A percentile compares a stretch with the other conserved stretches of the same genome.
Evolutionary conservation across 2,329 filamentous ascomycete genomes (phyloP).

Genomic region (Aspergillus jensenii): DNA sequence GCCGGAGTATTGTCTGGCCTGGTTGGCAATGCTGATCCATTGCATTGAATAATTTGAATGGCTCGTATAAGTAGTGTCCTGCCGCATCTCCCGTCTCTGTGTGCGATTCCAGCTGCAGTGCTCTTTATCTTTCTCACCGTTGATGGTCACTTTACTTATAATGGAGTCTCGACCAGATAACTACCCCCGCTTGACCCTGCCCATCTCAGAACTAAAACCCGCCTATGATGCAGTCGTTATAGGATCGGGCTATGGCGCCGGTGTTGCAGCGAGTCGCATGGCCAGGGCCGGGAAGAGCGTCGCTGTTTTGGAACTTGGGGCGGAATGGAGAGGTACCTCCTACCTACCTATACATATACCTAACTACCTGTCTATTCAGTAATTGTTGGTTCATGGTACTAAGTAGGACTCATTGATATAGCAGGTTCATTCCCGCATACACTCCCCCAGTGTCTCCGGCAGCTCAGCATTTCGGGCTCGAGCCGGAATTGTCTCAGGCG

Average conservation of each 20-base stretch:
- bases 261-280: constrained; percentile 65
- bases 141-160: no score
- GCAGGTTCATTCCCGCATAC: constrained; percentile 13
- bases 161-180: constrained; percentile 15
- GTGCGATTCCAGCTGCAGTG: no score
- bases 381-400: no score
- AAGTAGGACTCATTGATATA: neutral
- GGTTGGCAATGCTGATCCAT: no score
- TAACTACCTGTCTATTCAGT: no score
- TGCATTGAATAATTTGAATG: no score
- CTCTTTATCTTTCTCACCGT: no score
- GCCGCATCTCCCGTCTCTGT: no score
- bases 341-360: no score
- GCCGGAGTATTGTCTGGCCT: no score
- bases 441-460: constrained; percentile 9
- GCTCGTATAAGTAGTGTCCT: no score
- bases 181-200: neutral
- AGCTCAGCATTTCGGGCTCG: constrained; percentile 15
- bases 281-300: constrained; percentile 61
- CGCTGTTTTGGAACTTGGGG: constrained; percentile 64
- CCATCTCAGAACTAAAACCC: neutral
- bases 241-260: constrained; percentile 68
- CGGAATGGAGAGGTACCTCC: constrained; percentile 46
- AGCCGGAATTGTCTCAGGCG: neutral
- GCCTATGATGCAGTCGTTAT: constrained; percentile 66